Conservation (phyloP, 108 stramenopile genomes). For the Cyclotella choctawhatcheeana region DNA sequence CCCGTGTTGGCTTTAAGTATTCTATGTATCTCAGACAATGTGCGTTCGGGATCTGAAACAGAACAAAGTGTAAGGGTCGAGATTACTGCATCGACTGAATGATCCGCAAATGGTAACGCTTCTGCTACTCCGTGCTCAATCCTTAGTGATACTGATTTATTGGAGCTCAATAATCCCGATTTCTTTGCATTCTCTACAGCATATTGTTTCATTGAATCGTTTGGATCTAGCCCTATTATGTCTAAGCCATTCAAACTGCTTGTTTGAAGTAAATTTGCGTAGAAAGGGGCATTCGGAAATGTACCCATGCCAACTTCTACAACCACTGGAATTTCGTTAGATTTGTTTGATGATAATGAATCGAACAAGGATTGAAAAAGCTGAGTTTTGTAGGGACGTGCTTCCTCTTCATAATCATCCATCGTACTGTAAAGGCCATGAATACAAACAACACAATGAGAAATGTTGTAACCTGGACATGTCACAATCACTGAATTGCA, state of each 20-base stretch:
- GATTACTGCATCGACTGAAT: constrained; percentile 56
- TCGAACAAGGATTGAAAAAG: constrained; percentile 48
- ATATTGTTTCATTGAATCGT: constrained; percentile 56
- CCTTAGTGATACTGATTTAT: constrained; percentile 33
- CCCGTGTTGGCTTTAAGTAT: constrained; percentile 63
- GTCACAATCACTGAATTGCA: too few relatives aligned
- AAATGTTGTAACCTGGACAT: too few relatives aligned
- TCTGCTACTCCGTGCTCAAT: constrained; percentile 59
- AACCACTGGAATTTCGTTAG: constrained; percentile 29
- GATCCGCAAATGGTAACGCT: constrained; percentile 49
- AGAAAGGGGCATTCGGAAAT: constrained; percentile 66
- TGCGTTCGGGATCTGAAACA: constrained; percentile 62
- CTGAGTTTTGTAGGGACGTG: constrained; percentile 46
- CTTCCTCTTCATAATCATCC: constrained; percentile 54
- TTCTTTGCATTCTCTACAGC: constrained; percentile 48
- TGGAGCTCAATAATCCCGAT: constrained; percentile 18
- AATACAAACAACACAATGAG: too few relatives aligned
- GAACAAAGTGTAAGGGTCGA: constrained; percentile 57
- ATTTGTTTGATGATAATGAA: constrained; percentile 14
- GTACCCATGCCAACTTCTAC: constrained; percentile 65
- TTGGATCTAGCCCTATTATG: constrained; percentile 63
- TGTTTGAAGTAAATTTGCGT: constrained; percentile 23
- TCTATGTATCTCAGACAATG: constrained; percentile 71
- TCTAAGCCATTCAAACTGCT: constrained; percentile 26
- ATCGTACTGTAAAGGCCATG: too few relatives aligned